A percentile compares a stretch with the other conserved stretches of the same genome.
These are phyloP conservation scores for Zygoascus meyerae DNA, from an alignment of 1,139 yeast genomes.

Conservation along the genomic window DNA sequence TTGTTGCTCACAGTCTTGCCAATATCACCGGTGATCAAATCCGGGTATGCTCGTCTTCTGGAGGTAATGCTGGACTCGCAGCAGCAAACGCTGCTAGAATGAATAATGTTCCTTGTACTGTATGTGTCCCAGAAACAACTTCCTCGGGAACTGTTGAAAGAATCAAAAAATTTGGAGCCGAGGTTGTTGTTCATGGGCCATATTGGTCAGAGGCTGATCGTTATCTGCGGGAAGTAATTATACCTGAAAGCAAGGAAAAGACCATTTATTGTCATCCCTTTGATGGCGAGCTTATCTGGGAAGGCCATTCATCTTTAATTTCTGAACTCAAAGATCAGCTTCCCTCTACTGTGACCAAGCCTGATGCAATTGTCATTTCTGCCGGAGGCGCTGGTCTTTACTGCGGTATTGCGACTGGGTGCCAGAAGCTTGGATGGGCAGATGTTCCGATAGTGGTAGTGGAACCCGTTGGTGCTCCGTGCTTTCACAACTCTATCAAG, in stretches of 20 bases:
- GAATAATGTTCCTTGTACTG: slow-evolving; percentile 50
- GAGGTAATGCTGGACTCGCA: slow-evolving; percentile 77
- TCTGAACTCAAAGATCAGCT: slow-evolving; percentile 51
- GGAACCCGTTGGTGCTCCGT: slow-evolving; percentile 59
- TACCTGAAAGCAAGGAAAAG: slow-evolving; percentile 29
- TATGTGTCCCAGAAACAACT: slow-evolving; percentile 55
- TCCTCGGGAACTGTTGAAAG: slow-evolving; percentile 38
- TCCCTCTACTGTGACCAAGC: slow-evolving; percentile 18
- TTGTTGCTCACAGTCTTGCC: slow-evolving; percentile 18
- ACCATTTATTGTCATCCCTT: slow-evolving; percentile 69
- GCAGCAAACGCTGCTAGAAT: slow-evolving; percentile 56
- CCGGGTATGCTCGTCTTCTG: slow-evolving; percentile 60
- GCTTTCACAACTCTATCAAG: slow-evolving; percentile 45
- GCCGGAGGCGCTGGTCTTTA: slow-evolving; percentile 76
- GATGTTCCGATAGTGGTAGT: slow-evolving; percentile 47
- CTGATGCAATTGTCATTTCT: slow-evolving; percentile 59
- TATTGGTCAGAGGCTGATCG: slow-evolving; percentile 65
- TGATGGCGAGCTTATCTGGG: slow-evolving; percentile 59
- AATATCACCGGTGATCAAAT: slow-evolving; percentile 27
- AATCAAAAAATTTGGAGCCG: slow-evolving; percentile 46
- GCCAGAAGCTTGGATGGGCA: slow-evolving; percentile 38
- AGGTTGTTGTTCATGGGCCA: slow-evolving; percentile 48
- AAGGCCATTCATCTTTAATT: slow-evolving; percentile 57
- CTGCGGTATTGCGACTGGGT: slow-evolving; percentile 56
- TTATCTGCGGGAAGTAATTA: slow-evolving; percentile 39